Evolutionary conservation across 768 basidiomycete genomes (phyloP).

Genomic region (Xanthoconium stramineum): DNA sequence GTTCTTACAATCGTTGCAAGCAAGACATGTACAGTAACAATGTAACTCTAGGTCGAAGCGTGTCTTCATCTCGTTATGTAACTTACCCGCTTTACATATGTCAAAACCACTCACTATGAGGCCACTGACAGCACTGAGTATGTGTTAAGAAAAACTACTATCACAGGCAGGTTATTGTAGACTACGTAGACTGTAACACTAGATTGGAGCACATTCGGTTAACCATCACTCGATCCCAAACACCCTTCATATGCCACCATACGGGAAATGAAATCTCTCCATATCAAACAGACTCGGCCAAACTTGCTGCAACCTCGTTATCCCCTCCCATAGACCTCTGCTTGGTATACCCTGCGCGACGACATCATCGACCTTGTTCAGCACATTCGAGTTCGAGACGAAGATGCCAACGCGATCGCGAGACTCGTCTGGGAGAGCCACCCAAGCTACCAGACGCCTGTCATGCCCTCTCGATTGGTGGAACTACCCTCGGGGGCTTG

Average conservation of each 20-base stretch:
- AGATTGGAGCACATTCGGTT: constrained; percentile 1
- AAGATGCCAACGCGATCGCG: constrained; percentile 19
- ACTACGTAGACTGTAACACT: neutral
- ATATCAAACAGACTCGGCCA: neutral
- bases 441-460: constrained; percentile 10
- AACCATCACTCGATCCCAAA: too few species aligned
- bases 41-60: too few species aligned
- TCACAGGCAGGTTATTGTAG: neutral
- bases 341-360: constrained; percentile 31
- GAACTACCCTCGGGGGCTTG: constrained; percentile 5
- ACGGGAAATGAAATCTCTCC: neutral
- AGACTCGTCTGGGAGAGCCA: constrained; percentile 25
- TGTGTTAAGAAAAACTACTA: too few species aligned
- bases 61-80: too few species aligned
- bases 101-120: too few species aligned
- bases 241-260: too few species aligned
- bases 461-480: constrained; percentile 6
- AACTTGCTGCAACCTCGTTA: neutral
- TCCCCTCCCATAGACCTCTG: neutral
- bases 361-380: constrained; percentile 36
- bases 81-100: too few species aligned
- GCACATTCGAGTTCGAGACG: constrained; percentile 24
- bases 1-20: too few species aligned
- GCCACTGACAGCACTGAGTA: too few species aligned
- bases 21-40: too few species aligned